Evolutionary conservation across 768 basidiomycete species (phyloP).

Genomic region (Tricholoma matsutake): DNA sequence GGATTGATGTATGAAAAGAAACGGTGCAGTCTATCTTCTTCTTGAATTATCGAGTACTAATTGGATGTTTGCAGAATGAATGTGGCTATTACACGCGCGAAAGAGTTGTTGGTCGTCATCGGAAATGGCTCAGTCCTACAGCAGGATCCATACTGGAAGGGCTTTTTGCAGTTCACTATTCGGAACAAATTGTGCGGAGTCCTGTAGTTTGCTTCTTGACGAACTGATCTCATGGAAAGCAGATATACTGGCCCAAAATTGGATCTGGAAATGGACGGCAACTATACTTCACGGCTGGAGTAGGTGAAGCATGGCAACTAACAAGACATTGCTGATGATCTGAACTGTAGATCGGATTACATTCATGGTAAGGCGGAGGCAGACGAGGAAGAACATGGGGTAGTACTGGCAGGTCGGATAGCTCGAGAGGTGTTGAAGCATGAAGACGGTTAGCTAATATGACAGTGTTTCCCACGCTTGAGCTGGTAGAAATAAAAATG

Average conservation of each 20-base stretch:
- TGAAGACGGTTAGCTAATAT: constrained; percentile 2
- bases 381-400: constrained; percentile 30
- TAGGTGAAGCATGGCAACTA: constrained; percentile 19
- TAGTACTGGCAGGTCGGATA: constrained; percentile 31
- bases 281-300: constrained; percentile 48
- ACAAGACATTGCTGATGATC: not conserved
- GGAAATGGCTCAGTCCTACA: constrained; percentile 42
- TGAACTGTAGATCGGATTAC: not conserved
- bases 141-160: constrained; percentile 49
- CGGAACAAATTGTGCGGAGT: constrained; percentile 43
- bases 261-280: constrained; percentile 42
- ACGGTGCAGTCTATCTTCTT: constrained; percentile 28
- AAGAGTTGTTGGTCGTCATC: constrained; percentile 47
- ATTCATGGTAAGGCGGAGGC: not conserved
- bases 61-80: constrained; percentile 40
- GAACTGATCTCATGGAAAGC: not conserved
- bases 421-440: constrained; percentile 32
- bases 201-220: not conserved
- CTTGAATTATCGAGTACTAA: not conserved
- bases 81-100: constrained; percentile 53
- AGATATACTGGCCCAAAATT: constrained; percentile 46
- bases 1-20: constrained; percentile 46
- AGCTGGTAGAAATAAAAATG: not conserved
- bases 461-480: constrained; percentile 1
- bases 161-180: constrained; percentile 44